A percentile compares a stretch with the other conserved stretches of the same genome.
Evolutionary conservation across 768 basidiomycete genomes (phyloP).

Genomic region (Butyriboletus loyo): DNA sequence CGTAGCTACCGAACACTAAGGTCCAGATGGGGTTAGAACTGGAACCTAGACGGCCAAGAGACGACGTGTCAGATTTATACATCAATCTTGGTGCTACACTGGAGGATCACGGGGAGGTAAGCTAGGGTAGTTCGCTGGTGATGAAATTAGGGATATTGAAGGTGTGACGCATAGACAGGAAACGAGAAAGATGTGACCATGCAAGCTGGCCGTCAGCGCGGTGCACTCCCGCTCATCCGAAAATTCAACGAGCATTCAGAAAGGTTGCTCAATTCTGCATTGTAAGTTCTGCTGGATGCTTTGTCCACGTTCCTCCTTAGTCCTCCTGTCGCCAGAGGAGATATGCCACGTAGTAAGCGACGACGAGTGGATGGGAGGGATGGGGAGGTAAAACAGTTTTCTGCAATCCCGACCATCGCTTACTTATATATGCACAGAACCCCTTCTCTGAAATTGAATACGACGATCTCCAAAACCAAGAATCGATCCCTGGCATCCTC

Average conservation of each 20-base stretch:
- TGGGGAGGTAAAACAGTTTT: slow-evolving; percentile 40
- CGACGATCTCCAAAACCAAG: slow-evolving; percentile 77
- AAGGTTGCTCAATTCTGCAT: slow-evolving; percentile 73
- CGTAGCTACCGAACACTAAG: neutral
- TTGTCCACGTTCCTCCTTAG: neutral
- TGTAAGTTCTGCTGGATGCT: slow-evolving; percentile 43
- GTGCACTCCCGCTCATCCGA: slow-evolving; percentile 87
- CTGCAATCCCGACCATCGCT: neutral
- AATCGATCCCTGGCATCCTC: slow-evolving; percentile 62
- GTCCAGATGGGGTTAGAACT: slow-evolving; percentile 45
- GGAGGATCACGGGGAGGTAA: slow-evolving; percentile 88
- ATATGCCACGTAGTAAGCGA: slow-evolving; percentile 57
- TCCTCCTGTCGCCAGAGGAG: slow-evolving; percentile 40
- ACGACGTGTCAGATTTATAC: slow-evolving; percentile 70
- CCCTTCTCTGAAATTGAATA: slow-evolving; percentile 67
- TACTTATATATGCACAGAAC: slow-evolving; percentile 18
- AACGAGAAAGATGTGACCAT: slow-evolving; percentile 92
- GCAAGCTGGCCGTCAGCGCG: slow-evolving; percentile 88
- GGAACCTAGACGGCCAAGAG: slow-evolving; percentile 69
- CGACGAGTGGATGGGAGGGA: slow-evolving; percentile 44
- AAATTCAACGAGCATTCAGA: slow-evolving; percentile 99
- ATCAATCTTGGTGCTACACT: slow-evolving; percentile 84
- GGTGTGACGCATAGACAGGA: slow-evolving; percentile 56
- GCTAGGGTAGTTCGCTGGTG: neutral
- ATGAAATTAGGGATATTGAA: neutral